A percentile compares a stretch with the other conserved stretches of the same genome.
Conservation (phyloP, 495 filamentous ascomycete genomes). For the Penicillium cinerascens region DNA sequence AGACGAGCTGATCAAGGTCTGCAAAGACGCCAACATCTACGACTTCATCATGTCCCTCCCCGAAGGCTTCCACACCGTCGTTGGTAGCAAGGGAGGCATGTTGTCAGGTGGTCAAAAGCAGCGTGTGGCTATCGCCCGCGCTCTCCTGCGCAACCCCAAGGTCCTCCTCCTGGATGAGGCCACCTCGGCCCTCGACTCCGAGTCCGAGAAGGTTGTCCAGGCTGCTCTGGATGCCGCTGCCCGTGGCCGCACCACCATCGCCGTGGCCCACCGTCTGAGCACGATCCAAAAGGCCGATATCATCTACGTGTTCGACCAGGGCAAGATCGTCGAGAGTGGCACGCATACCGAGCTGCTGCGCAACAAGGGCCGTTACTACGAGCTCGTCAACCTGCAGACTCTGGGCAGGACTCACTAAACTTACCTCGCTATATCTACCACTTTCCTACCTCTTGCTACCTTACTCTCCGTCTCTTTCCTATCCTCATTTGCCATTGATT, state of each 20-base stretch:
- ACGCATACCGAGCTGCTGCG: constrained; percentile 65
- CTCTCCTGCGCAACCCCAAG: constrained; percentile 67
- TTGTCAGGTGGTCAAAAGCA: constrained; percentile 84
- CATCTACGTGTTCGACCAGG: constrained; percentile 81
- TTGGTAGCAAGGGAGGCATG: constrained; percentile 73
- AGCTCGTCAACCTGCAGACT: constrained; percentile 77
- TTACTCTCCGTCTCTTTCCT: not conserved
- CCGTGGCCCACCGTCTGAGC: constrained; percentile 72
- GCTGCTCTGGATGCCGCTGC: constrained; percentile 72
- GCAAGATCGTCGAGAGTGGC: constrained; percentile 68
- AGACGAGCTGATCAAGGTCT: constrained; percentile 66
- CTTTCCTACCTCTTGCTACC: not conserved
- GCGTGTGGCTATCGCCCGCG: constrained; percentile 72
- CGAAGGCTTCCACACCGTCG: constrained; percentile 71
- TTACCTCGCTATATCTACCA: not conserved
- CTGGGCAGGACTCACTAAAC: constrained; percentile 55
- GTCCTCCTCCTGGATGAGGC: constrained; percentile 78
- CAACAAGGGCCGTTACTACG: constrained; percentile 66
- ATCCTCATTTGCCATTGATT: not conserved
- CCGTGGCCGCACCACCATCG: constrained; percentile 71
- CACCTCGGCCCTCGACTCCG: constrained; percentile 75
- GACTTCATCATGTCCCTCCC: constrained; percentile 79
- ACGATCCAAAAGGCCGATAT: constrained; percentile 81
- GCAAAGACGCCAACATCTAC: constrained; percentile 87
- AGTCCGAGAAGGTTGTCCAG: constrained; percentile 80